Base-by-base conservation (phyloP, 306 rosid genomes). In the Ormosia semicastrata region DNA sequence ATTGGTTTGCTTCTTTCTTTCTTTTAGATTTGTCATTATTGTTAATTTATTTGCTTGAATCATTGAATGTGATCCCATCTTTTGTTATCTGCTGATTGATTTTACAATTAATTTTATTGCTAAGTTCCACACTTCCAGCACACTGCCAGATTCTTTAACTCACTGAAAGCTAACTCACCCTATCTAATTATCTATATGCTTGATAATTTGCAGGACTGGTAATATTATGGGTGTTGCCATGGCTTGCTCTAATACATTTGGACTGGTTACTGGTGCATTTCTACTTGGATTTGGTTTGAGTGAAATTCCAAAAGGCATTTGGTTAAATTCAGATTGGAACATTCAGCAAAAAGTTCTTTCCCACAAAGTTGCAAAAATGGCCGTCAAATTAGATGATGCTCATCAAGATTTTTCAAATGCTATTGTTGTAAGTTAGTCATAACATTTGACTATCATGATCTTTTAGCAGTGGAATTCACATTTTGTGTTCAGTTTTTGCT, bases 221-320 rank as follows among this genome's bases (percentile, higher is more conserved):
- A 80, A 87, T 77, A 71, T 95, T 66, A 70, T 87, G 77, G 99
- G 98, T 43, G 89, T 91, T 46, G 98, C 99, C 83, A 95, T 95
- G 99, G 98, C 90, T 17, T 90, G 98, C 85, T 95, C 99, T n/a
- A 95, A 95, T 84, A 95, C 99, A 73, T 95, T 95, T 88, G 99
- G 99, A 68, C 93, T 95, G 60, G 99, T 95, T 37, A 95, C 99
- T 0, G 99, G 99, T 71, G 99, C 97, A 56, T 95, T 95, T 87
- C 95, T 95, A 73, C 98, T 95, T 76, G 99, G 99, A 75, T 95
- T 93, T 88, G 98, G 99, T 60, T 83, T 93, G 94, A 91, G 94
- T 88, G 99, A 95, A 90, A 95, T 95, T 86, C 99, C 98, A 36
- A 93, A 85, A 80, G 88, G 89, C 44, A 89, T 91, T 69, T 95